Base-by-base conservation (phyloP, 2,329 filamentous ascomycete genomes). In the Fusarium agapanthi region DNA sequence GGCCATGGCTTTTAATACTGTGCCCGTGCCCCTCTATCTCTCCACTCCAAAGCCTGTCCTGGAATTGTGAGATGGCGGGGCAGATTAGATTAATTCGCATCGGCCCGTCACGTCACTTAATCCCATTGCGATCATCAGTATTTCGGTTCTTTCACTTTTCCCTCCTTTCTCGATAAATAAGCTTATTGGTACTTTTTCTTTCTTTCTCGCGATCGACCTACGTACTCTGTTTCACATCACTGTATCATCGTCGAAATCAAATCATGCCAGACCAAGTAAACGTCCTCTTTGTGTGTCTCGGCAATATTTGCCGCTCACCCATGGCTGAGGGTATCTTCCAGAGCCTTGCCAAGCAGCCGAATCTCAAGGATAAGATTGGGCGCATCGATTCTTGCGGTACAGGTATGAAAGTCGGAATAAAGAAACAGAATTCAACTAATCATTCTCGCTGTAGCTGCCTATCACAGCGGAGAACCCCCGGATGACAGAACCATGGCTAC, bases 301-400 rank as follows among this genome's bases (percentile, higher is more conserved):
- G 96, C 81, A 99, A 99, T 83, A 98, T 98, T 79, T 99, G 95
- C 81, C 87, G 89, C 68, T 97, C 95, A 13, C 93, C 96, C 37
- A 98, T 99, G 96, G 94, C 95, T 50, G 95, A 98, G 85, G 96
- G 93, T 55, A 93, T 97, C 73, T 98, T 99, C 84, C 90, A 90
- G 65, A 89, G 91, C 67, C 84, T 96, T 44, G 88, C 88, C 44
- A 86, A 88, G 74, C 88, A 91, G 75, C 83, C 88, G 51, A 86
- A 88, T 30, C 90, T 90, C 77, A 85, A 87, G 76, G 85, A 83
- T 51, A 84, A 86, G 67, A 90, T 98, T 78, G 84, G 84, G 22
- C 85, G 85, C 67, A 90, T 98, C 75, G 96, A 98, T 82, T 97
- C 93, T 14, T 96, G 94, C 81, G 96, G 96, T 55, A 99, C 96